A percentile compares a stretch with the other conserved stretches of the same genome.
These are phyloP conservation scores for Apiospora marii DNA, from an alignment of 2,329 filamentous ascomycete genomes.

Conservation along the genomic window DNA sequence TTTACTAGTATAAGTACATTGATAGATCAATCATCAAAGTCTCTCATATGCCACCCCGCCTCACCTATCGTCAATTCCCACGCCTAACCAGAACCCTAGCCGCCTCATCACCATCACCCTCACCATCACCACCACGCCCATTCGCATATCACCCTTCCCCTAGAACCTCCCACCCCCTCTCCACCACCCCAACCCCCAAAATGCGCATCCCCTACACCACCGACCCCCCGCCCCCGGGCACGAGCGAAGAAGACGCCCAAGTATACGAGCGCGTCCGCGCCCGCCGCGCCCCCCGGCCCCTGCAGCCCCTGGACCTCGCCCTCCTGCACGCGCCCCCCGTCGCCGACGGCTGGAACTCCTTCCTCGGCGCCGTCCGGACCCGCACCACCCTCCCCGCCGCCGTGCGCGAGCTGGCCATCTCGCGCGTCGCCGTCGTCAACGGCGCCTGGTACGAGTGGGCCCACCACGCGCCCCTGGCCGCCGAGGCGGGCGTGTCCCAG, in stretches of 20 bases:
- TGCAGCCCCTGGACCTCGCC: constrained; percentile 78
- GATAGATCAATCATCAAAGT: background rate
- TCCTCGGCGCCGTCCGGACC: constrained; percentile 70
- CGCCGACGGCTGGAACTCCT: constrained; percentile 78
- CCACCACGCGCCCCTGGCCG: constrained; percentile 75
- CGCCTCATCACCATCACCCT: background rate
- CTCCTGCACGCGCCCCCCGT: constrained; percentile 78
- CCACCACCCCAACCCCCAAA: constrained; percentile 31
- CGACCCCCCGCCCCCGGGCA: constrained; percentile 54
- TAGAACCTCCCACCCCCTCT: background rate
- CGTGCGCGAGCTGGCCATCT: constrained; percentile 81
- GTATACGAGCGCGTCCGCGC: constrained; percentile 71
- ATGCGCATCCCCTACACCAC: constrained; percentile 75
- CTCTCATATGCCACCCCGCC: background rate
- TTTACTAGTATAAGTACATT: background rate
- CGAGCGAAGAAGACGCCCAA: constrained; percentile 55
- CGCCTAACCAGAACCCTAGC: background rate
- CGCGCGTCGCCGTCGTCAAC: constrained; percentile 81
- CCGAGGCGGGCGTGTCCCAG: constrained; percentile 63
- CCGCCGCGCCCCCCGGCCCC: constrained; percentile 72
- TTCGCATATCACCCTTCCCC: too few relatives aligned
- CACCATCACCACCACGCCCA: background rate
- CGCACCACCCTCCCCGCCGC: constrained; percentile 58
- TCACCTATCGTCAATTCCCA: background rate
- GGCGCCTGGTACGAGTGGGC: constrained; percentile 86